phyloP scores from a whole-genome alignment of 495 filamentous ascomycete genomes.

The Lasiosphaeris hirsuta region DNA sequence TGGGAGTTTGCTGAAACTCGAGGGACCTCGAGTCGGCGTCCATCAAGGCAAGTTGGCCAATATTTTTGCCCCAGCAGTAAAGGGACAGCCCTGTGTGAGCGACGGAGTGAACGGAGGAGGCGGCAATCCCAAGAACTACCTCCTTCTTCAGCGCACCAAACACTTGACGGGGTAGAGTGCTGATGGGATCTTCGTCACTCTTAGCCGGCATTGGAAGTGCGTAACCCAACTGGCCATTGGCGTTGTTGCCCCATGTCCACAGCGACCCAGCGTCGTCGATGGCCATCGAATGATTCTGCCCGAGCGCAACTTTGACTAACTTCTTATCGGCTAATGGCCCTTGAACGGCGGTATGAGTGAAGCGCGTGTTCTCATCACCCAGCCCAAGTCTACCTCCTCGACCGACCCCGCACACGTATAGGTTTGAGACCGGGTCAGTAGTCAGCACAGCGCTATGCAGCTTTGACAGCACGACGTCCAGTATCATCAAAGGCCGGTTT shows the following conservation, averaged over 20 bases:
- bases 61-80: slow-evolving; percentile 94
- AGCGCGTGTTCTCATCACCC: slow-evolving; percentile 83
- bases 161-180: slow-evolving; percentile 77
- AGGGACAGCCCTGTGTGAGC: slow-evolving; percentile 77
- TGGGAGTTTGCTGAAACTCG: slow-evolving; percentile 72
- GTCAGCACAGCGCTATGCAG: slow-evolving; percentile 88
- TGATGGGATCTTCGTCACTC: slow-evolving; percentile 76
- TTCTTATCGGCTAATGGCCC: slow-evolving; percentile 66
- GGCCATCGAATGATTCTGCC: slow-evolving; percentile 87
- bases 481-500: slow-evolving; percentile 66
- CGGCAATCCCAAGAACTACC: slow-evolving; percentile 72
- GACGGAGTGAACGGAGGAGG: slow-evolving; percentile 89
- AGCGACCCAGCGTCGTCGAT: slow-evolving; percentile 76
- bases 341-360: slow-evolving; percentile 77
- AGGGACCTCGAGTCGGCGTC: slow-evolving; percentile 92
- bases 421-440: slow-evolving; percentile 83
- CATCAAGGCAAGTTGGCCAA: slow-evolving; percentile 89
- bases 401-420: slow-evolving; percentile 91
- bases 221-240: slow-evolving; percentile 83
- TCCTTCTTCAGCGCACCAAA: slow-evolving; percentile 90
- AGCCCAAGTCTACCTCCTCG: slow-evolving; percentile 86
- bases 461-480: slow-evolving; percentile 82
- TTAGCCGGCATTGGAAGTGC: slow-evolving; percentile 51
- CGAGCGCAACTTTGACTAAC: slow-evolving; percentile 70
- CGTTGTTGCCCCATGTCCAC: slow-evolving; percentile 91